Evolutionary conservation across 352 stramenopile species (phyloP).

Genomic region (Thalassiosira sp.): DNA sequence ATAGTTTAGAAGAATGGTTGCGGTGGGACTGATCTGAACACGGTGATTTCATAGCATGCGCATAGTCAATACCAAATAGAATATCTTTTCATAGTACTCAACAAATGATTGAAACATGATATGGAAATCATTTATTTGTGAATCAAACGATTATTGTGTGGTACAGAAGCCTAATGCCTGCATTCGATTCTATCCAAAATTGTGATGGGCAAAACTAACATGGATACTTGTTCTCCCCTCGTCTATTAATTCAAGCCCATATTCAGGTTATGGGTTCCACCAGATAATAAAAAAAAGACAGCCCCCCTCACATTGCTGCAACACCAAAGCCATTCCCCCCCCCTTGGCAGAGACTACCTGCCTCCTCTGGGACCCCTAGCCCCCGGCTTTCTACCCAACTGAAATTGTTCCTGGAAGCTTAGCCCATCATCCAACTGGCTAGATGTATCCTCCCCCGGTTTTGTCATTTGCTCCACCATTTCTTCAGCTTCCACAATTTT

Average conservation of each 20-base stretch:
- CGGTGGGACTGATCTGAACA: conserved; percentile 8
- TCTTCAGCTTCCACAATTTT: conserved; percentile 82
- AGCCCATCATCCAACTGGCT: conserved; percentile 81
- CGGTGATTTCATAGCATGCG: too few species aligned
- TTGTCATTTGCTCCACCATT: conserved; percentile 82
- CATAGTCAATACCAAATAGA: too few species aligned
- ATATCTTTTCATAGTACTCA: too few species aligned
- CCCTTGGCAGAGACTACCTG: conserved; percentile 27
- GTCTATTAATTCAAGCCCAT: too few species aligned
- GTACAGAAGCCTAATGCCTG: too few species aligned
- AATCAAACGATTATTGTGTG: too few species aligned
- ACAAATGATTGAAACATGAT: too few species aligned
- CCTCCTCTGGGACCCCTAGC: conserved; percentile 47
- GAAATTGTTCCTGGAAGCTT: conserved; percentile 82
- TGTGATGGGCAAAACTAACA: too few species aligned
- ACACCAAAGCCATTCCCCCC: not conserved
- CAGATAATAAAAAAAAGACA: not conserved
- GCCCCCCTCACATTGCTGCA: not conserved
- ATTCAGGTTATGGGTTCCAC: not conserved
- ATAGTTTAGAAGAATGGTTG: conserved; percentile 28
- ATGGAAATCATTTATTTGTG: too few species aligned
- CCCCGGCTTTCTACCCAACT: conserved; percentile 79
- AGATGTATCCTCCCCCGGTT: conserved; percentile 80
- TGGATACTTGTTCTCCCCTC: too few species aligned
- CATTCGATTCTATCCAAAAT: too few species aligned